Conservation (phyloP, 768 basidiomycete genomes). For the Tephrocybe rancida region DNA sequence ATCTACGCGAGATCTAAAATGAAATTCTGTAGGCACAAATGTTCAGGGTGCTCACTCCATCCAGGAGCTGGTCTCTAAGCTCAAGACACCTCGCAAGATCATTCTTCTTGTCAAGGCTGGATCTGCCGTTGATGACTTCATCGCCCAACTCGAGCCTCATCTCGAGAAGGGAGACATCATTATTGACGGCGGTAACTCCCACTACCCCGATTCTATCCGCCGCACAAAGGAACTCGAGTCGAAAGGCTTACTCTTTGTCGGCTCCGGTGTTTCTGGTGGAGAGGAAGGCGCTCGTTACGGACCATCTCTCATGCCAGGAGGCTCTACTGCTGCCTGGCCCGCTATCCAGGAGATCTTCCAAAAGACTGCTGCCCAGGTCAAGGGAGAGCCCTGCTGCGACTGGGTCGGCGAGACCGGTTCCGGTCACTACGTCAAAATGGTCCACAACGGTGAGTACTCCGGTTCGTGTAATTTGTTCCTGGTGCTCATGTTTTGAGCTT, state of each 20-base stretch:
- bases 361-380: conserved; percentile 92
- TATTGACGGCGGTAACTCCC: conserved; percentile 99
- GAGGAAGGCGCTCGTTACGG: conserved; percentile 98
- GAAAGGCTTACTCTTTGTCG: conserved; percentile 96
- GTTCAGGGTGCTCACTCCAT: conserved; percentile 94
- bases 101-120: conserved; percentile 99
- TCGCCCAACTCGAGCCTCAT: conserved; percentile 82
- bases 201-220: conserved; percentile 98
- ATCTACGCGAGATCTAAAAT: conserved; percentile 20
- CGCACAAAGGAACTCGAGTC: conserved; percentile 90
- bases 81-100: conserved; percentile 96
- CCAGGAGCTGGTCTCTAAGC: conserved; percentile 87
- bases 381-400: conserved; percentile 97
- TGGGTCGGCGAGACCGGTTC: conserved; percentile 98
- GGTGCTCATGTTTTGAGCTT: conserved; percentile 13
- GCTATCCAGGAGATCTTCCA: conserved; percentile 99
- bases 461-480: conserved; percentile 8
- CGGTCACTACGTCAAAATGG: conserved; percentile 99
- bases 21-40: conserved; percentile 73
- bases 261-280: conserved; percentile 98
- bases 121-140: conserved; percentile 94
- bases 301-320: conserved; percentile 99
- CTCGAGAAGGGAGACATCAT: conserved; percentile 97
- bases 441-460: conserved; percentile 78
- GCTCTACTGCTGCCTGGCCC: conserved; percentile 92